Conservation (phyloP, 2,329 filamentous ascomycete species). For the Fusarium globosum region DNA sequence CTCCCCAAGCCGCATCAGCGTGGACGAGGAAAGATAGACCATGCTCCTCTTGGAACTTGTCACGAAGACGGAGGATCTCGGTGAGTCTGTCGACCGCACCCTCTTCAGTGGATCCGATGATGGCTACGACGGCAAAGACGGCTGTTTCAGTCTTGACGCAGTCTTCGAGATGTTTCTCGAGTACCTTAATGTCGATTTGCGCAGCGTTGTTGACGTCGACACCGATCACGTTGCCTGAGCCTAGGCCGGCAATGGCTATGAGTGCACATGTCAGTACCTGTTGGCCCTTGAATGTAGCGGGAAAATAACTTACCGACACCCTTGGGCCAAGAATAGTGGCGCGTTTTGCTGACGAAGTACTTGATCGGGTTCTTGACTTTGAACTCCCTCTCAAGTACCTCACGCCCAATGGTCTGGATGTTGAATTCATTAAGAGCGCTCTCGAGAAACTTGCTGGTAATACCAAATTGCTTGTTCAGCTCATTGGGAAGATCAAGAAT, state of each 20-base stretch:
- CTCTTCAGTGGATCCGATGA: constrained; percentile 61
- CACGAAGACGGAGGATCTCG: constrained; percentile 53
- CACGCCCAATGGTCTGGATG: constrained; percentile 56
- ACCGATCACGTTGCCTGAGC: constrained; percentile 55
- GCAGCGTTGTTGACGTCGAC: constrained; percentile 55
- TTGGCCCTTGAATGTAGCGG: accelerated
- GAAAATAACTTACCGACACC: constrained; percentile 52
- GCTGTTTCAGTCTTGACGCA: constrained; percentile 47
- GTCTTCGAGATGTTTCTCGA: constrained; percentile 48
- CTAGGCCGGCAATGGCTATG: constrained; percentile 57
- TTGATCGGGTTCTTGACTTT: constrained; percentile 46
- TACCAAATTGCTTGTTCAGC: constrained; percentile 52
- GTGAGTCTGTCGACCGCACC: constrained; percentile 57
- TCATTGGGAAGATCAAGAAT: constrained; percentile 55
- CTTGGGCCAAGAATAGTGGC: constrained; percentile 63
- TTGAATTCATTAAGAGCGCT: constrained; percentile 37
- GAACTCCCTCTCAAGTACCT: constrained; percentile 50
- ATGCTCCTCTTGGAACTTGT: constrained; percentile 52
- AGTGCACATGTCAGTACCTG: accelerated
- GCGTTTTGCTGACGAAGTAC: constrained; percentile 55
- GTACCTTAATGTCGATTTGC: constrained; percentile 49
- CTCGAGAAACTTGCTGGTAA: constrained; percentile 52
- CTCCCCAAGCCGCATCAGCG: constrained; percentile 62
- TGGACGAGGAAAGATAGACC: constrained; percentile 60
- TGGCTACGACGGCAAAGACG: constrained; percentile 57